These are phyloP conservation scores for Aspergillus ellipticus DNA, from an alignment of 495 filamentous ascomycete genomes.

Conservation along the genomic window DNA sequence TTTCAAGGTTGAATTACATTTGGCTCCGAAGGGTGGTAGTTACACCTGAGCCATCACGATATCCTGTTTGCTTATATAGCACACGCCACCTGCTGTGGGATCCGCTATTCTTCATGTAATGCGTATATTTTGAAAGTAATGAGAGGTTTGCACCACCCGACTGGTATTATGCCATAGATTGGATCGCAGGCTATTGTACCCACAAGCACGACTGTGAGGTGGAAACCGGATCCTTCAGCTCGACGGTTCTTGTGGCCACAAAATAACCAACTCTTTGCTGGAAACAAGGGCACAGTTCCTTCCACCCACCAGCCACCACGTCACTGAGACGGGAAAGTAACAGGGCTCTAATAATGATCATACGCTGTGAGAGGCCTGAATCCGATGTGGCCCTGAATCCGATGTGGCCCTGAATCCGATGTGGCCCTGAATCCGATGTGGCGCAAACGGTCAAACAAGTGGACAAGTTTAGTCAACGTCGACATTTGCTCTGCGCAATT, in stretches of 20 bases:
- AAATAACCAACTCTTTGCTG: background rate
- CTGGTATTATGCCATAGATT: background rate
- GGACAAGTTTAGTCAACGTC: slow-evolving; percentile 41
- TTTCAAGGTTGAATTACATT: background rate
- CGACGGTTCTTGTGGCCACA: background rate
- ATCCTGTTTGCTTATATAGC: background rate
- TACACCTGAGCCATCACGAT: background rate
- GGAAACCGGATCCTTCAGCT: background rate
- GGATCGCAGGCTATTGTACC: background rate
- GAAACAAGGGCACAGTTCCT: background rate
- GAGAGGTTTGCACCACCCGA: background rate
- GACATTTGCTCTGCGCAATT: slow-evolving; percentile 46
- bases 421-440: too few species aligned
- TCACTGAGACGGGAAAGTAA: background rate
- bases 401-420: too few species aligned
- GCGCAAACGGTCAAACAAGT: background rate
- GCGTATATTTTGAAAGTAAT: background rate
- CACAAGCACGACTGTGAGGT: background rate
- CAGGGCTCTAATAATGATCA: background rate
- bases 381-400: too few species aligned
- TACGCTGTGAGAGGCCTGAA: background rate
- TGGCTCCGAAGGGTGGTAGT: background rate
- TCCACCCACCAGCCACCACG: too few species aligned
- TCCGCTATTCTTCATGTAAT: background rate
- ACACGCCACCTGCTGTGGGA: background rate